Evolutionary conservation across 176 grass and related monocot species (phyloP), one percentile per base, ranked within the genome.

Genomic region (Lolium multiflorum): DNA sequence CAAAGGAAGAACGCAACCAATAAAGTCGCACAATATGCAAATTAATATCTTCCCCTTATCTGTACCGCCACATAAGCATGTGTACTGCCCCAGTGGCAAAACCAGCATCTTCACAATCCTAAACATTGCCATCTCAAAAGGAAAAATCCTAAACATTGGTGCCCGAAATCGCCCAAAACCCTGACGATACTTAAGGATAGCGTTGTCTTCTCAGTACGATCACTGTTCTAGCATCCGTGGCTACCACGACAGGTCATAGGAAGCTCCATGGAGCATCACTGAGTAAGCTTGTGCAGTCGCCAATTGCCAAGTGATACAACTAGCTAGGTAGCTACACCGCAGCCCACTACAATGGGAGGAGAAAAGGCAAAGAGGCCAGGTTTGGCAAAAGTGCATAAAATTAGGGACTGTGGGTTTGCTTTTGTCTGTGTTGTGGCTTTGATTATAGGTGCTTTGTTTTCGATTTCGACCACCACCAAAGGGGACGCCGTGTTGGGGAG

Each of bases 361-460:
- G 86, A 61, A 74, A 72, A 39, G 15, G 18, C 46, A 41, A 87
- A 83, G 47, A 44, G 22, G 0, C 4, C 41, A 55, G 46, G 73
- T 72, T 90, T 83, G 28, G 35, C 10, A 66, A 90, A 90, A 87
- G 89, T 25, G 25, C 64, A 83, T 20, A 83, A 72, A 61, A 22
- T n/a, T 65, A 54, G 52, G 49, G 64, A 22, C 72, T 56, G 65
- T 67, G 82, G 68, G 3, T 58, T 57, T 58, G 66, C 78, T 85
- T 89, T 89, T 86, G 77, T 61, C 25, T 83, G 39, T 78, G 57
- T 79, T 51, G 39, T 80, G 39, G 21, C 58, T 80, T 87, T 83
- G 7, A 9, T 78, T 78, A 39, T 41, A 18, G 39, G 9, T 38
- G 38, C 62, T 51, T 88, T 87, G 28, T 44, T 60, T 26, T 77